Base-by-base conservation (phyloP, 2,329 filamentous ascomycete genomes). In the Talaromyces rugulosus region DNA sequence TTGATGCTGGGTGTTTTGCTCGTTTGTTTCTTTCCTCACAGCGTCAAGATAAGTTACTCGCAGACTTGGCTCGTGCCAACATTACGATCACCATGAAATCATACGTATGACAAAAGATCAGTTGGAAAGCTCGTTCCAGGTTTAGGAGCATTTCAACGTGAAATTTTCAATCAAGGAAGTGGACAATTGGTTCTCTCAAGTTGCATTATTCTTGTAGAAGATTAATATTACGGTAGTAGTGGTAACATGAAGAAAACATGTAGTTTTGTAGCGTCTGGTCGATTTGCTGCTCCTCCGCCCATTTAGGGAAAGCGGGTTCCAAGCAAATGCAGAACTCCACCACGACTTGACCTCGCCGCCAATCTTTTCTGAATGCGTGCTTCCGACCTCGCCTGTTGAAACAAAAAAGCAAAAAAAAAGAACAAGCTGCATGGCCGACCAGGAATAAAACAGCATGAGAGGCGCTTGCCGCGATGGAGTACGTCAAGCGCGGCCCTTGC, bases 401-500 rank as follows among this genome's bases (percentile, higher is more conserved):
- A 27, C 23, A 11, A 47, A 47, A 5, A 23, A 18, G 8, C 4
- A 27, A 16, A 1, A 8, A 8, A 11, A 18, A 31, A 28, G 5
- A 52, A 53, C 23, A 31, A 53, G 27, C 23, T 47, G 11, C 11
- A 47, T 47, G 44, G 23, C 6, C 28, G 14, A 30, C 7, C 23
- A 31, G 16, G 28, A n/a, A 16, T 31, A 31, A 27, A 23, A 16
- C 58, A 57, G 56, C 50, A 63, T 63, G 62, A 63, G 30, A 58
- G 23, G 18, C 28, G 40, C 58, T 65, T 67, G 61, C 66, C 70
- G 64, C 64, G 61, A 78, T 76, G 76, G 75, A 78, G 60, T 81
- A 81, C 68, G 71, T 72, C 60, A 77, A 75, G 60, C 79, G 77
- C 64, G 80, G 80, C 63, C 71, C 71, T 56, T 87, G 84, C 68